Base-by-base conservation (phyloP, 805 yeast genomes). In the Candida palmyrensis region DNA sequence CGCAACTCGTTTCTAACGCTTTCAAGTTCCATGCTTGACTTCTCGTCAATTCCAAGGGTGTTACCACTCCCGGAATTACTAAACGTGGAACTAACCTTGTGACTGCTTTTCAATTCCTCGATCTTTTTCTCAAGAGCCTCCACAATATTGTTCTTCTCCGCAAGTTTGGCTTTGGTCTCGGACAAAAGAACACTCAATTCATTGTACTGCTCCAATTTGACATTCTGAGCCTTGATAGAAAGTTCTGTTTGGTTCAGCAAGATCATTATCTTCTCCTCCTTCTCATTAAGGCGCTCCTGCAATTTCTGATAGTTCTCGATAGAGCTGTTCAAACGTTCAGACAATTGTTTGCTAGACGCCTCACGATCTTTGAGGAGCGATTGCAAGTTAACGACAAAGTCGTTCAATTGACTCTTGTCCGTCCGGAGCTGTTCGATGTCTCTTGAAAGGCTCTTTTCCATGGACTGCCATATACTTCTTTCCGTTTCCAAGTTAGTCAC, bases 341-440 rank as follows among this genome's bases (percentile, higher is more conserved):
- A 66, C 4, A 79, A 48, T 24, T 76, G 79, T 14, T 59, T 49
- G 29, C 72, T 65, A 5, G 74, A 59, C 1, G 55, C 43, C 32
- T 80, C 82, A 33, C 88, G 68, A 48, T 84, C 89, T 33, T 66
- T 66, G 36, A 77, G 75, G 25, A 76, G 49, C 2, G 76, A 48
- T 53, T 84, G 90, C 28, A 85, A 57, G 44, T 72, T 80, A 6
- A 71, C 53, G 7, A 83, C 68, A 37, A 79, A 62, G 3, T 73
- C 68, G 43, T 71, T 78, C 25, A 85, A 58, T 33, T 75, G 68
- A 5, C 69, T 54, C 44, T 75, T 77, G 48, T 87, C 95, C 3
- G 68, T 67, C 28, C 67, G 58, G 35, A 83, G 55, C 18, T 64
- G 69, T 6, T 59, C 56, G 26, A 77, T 66, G 40, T 82, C 86